Evolutionary conservation across 768 basidiomycete genomes (phyloP), one percentile per base, ranked within the genome.

Genomic region (Tricholoma hemisulphureum): DNA sequence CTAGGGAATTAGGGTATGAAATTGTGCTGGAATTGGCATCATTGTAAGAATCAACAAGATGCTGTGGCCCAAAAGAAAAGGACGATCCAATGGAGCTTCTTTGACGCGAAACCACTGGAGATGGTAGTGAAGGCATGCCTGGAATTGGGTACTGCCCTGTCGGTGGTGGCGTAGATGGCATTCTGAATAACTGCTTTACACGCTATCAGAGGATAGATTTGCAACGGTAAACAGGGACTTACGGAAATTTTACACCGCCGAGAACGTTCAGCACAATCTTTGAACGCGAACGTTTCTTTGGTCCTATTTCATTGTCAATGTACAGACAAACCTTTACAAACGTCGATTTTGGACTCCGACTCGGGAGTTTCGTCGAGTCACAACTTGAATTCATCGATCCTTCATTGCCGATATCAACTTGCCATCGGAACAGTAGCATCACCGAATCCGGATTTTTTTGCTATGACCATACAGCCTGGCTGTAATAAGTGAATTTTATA

Each of bases 21-120:
- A 82, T 69, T 2, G 82, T 79, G 69, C 85, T 87, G 9, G 81
- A 75, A 65, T 89, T 86, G 1, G 81, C 81, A 57, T 85, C 87
- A 50, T 83, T 75, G 65, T 87, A 85, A 0, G 89, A 87, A 66
- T 88, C 83, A 24, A 91, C 80, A 24, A 93, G 80, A 10, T 83
- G 83, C 65, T 89, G 86, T 20, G 91, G 91, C 26, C 86, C 89
- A 64, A 92, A 90, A 1, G 92, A 93, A 73, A 93, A 92, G 2
- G 90, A 89, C 2, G 88, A 86, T 63, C 86, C 86, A 37, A 92
- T 82, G 5, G 91, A 92, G 49, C 79, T 79, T 54, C 89, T 81
- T 56, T 81, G 79, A 56, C 87, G 82, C 52, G 83, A 84, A 11
- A 75, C 69, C n/a, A 79, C 77, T 1, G 85, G 78, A 1, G 85